Conservation (phyloP, 805 yeast species). For the Zygotorulaspora florentina region DNA sequence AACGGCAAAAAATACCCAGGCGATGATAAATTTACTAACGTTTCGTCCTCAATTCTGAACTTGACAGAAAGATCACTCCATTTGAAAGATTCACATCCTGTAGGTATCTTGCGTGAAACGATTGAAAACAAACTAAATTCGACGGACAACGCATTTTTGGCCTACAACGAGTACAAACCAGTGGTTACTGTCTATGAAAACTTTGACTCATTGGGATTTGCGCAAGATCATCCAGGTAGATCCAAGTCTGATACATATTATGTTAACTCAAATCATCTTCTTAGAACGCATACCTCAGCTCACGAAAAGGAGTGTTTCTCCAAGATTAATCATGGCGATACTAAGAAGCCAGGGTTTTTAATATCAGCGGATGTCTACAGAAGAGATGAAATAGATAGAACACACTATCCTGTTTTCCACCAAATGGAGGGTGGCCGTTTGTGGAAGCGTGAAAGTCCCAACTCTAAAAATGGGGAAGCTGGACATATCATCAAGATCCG, state of each 20-base stretch:
- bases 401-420: slow-evolving; percentile 96
- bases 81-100: slow-evolving; percentile 72
- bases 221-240: slow-evolving; percentile 89
- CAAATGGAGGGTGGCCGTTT: slow-evolving; percentile 95
- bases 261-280: slow-evolving; percentile 61
- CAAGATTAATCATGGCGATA: slow-evolving; percentile 42
- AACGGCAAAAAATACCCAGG: slow-evolving; percentile 50
- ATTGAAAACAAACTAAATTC: slow-evolving; percentile 64
- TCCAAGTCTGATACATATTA: slow-evolving; percentile 91
- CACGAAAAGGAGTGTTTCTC: slow-evolving; percentile 87
- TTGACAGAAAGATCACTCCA: slow-evolving; percentile 73
- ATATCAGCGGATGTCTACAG: slow-evolving; percentile 95
- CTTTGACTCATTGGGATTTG: slow-evolving; percentile 90
- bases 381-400: slow-evolving; percentile 89
- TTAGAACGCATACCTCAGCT: slow-evolving; percentile 95
- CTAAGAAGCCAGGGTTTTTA: slow-evolving; percentile 68
- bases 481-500: slow-evolving; percentile 43
- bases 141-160: slow-evolving; percentile 60
- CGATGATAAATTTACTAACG: slow-evolving; percentile 77
- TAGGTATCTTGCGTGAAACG: slow-evolving; percentile 74
- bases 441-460: slow-evolving; percentile 57
- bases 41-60: slow-evolving; percentile 65
- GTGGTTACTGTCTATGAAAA: slow-evolving; percentile 78
- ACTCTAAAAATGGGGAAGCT: slow-evolving; percentile 19
- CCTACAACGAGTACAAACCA: slow-evolving; percentile 73